phyloP scores from a whole-genome alignment of 345 rosid species.

The Boechera divaricarpa region DNA sequence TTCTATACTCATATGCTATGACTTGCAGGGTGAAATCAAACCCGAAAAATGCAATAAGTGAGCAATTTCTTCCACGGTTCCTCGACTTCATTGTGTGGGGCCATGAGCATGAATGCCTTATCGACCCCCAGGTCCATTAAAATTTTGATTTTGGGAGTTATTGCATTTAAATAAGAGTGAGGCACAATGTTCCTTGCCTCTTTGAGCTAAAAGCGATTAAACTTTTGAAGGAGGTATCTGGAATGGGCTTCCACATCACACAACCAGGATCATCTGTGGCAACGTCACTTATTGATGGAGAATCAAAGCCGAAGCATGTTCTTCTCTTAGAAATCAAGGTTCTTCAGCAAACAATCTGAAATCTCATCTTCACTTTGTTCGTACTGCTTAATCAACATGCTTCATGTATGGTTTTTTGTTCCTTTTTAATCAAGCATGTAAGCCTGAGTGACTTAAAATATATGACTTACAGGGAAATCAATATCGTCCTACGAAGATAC shows the following conservation, averaged over 20 bases:
- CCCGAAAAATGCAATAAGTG: slow-evolving; percentile 97
- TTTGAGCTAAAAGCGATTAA: slow-evolving; percentile 49
- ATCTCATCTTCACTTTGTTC: slow-evolving; percentile 27
- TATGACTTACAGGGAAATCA: slow-evolving; percentile 77
- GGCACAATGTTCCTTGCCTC: slow-evolving; percentile 26
- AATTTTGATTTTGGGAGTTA: slow-evolving; percentile 13
- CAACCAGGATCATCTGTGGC: slow-evolving; percentile 99
- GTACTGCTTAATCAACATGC: slow-evolving; percentile 20
- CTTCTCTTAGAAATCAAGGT: slow-evolving; percentile 99
- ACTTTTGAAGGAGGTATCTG: slow-evolving; percentile 83
- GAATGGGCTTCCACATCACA: slow-evolving; percentile 99
- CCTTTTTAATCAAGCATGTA: slow-evolving; percentile 29
- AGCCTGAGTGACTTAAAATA: slow-evolving; percentile 17
- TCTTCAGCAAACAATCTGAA: slow-evolving; percentile 32
- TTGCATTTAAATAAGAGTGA: slow-evolving; percentile 17
- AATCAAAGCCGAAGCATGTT: slow-evolving; percentile 97
- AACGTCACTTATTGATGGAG: slow-evolving; percentile 97
- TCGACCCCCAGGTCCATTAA: slow-evolving; percentile 84
- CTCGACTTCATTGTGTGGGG: slow-evolving; percentile 98
- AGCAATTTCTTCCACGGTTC: slow-evolving; percentile 95
- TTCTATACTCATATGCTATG: slow-evolving; percentile 29
- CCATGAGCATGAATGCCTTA: slow-evolving; percentile 95
- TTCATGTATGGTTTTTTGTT: slow-evolving; percentile 2
- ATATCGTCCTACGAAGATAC: slow-evolving; percentile 97
- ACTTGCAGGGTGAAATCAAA: slow-evolving; percentile 84